Evolutionary conservation across 305 asterid genomes (phyloP), one percentile per base, ranked within the genome.

Genomic region (Fraxinus albicans): DNA sequence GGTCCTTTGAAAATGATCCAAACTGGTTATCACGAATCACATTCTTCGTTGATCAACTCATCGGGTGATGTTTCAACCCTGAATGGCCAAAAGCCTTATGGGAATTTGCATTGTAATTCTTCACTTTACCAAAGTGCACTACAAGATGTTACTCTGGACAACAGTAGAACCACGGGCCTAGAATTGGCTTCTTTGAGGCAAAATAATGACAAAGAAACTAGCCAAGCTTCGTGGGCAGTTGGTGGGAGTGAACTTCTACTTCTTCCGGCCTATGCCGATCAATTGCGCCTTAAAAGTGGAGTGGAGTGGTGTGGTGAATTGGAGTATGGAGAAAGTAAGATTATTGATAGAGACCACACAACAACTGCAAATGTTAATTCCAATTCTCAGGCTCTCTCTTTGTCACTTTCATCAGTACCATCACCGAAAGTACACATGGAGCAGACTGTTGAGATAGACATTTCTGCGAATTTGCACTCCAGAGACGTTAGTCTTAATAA

Each of bases 391-490:
- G 93, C 90, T 0, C 90, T 93, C 21, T 89, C 91, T 7, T 80
- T 94, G 44, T 93, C 98, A 0, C 93, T 94, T 0, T 92, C 98
- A 0, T 90, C 96, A 0, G 89, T 89, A 40, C 94, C 97, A 0
- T 70, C 87, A n/a, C 88, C 89, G 0, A 87, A 78, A 35, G 79
- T 83, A 2, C 87, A 82, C 5, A 73, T 84, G 9, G 27, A 81
- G 63, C 87, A 82, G 79, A 44, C 63, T n/a, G 65, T 73, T 5
- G 85, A 73, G 50, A 77, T 47, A 12, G 80, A 76, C n/a, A 25
- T 47, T 36, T 8, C 63, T 27, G 12, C 75, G 9, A 34, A 81
- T 36, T 58, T 77, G 35, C 83, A 44, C 34, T 17, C 81, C 0
- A 40, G 74, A 12, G 53, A 58, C 21, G 53, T n/a, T 27, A 23